Base-by-base conservation (phyloP, 2,329 filamentous ascomycete genomes). In the Acrocalymma vagum region DNA sequence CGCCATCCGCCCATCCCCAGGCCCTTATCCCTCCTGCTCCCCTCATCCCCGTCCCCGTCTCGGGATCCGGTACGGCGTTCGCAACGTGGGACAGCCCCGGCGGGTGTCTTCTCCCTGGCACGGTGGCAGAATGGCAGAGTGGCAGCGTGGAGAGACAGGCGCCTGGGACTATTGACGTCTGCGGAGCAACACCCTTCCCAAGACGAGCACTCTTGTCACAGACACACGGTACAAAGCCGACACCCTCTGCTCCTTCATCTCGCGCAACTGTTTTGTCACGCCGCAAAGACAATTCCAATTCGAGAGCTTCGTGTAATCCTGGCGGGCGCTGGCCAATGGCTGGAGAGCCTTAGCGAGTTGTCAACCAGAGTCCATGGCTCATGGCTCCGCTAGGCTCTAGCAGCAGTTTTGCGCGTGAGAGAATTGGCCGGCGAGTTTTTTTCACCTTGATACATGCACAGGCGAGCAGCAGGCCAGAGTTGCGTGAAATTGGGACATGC, bases 221-320 rank as follows among this genome's bases (percentile, higher is more conserved):
- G 41, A 38, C 24, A 43, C 31, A 45, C 42, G 40, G 22, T 16
- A 23, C 20, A n/a, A n/a, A n/a, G n/a, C n/a, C n/a, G n/a, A n/a
- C n/a, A n/a, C n/a, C n/a, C n/a, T n/a, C n/a, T n/a, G 39, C 45
- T 53, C 42, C 52, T 51, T 58, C 50, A 51, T 53, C 50, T 56
- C 50, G 43, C 33, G n/a, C 42, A 37, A 39, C n/a, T 42, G 44
- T 41, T 47, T 44, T 45, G 45, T 49, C 46, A 36, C 45, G 33
- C 42, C 43, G 34, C 35, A 38, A 36, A 22, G 24, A 29, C 38
- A 29, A 38, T 31, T 26, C 35, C 34, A 43, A 42, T 31, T 41
- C n/a, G n/a, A n/a, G n/a, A n/a, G n/a, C n/a, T 44, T 51, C 38
- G 44, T 42, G 44, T 31, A 32, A 58, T 54, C 56, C 60, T 43